A percentile compares a stretch with the other conserved stretches of the same genome.
Evolutionary conservation across 2,329 filamentous ascomycete genomes (phyloP).

Genomic region (Colletotrichum karsti): DNA sequence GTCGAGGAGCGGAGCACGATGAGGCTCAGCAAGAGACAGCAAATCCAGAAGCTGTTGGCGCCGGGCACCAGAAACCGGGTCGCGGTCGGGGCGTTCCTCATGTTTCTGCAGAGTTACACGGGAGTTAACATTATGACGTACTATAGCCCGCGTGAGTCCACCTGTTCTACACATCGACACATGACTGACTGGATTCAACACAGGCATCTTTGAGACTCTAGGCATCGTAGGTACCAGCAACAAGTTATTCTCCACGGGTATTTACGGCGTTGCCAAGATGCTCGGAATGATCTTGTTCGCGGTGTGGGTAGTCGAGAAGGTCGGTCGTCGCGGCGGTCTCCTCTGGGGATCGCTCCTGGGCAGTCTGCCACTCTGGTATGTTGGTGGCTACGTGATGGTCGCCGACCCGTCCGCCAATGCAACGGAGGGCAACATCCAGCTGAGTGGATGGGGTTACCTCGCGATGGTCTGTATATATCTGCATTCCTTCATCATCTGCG

Average conservation of each 20-base stretch:
- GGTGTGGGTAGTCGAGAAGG: constrained; percentile 54
- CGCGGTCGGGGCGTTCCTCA: constrained; percentile 33
- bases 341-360: constrained; percentile 50
- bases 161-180: constrained; percentile 32
- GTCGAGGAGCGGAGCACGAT: constrained; percentile 54
- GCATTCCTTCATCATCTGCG: constrained; percentile 45
- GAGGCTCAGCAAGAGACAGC: constrained; percentile 34
- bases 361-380: constrained; percentile 44
- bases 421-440: constrained; percentile 52
- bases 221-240: constrained; percentile 41
- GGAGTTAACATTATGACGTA: constrained; percentile 64
- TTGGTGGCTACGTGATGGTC: constrained; percentile 44
- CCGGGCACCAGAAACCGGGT: constrained; percentile 10
- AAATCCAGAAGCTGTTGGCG: constrained; percentile 32
- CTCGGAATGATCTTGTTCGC: constrained; percentile 45
- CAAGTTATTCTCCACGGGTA: constrained; percentile 47
- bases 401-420: constrained; percentile 45
- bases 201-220: constrained; percentile 44
- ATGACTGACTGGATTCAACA: constrained; percentile 47
- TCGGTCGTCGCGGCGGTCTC: constrained; percentile 56
- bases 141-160: background rate
- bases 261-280: constrained; percentile 48
- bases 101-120: constrained; percentile 36
- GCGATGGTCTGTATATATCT: constrained; percentile 52
- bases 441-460: constrained; percentile 47